Base-by-base conservation (phyloP, 2,329 filamentous ascomycete species). In the Ascocoryne sarcoides region DNA sequence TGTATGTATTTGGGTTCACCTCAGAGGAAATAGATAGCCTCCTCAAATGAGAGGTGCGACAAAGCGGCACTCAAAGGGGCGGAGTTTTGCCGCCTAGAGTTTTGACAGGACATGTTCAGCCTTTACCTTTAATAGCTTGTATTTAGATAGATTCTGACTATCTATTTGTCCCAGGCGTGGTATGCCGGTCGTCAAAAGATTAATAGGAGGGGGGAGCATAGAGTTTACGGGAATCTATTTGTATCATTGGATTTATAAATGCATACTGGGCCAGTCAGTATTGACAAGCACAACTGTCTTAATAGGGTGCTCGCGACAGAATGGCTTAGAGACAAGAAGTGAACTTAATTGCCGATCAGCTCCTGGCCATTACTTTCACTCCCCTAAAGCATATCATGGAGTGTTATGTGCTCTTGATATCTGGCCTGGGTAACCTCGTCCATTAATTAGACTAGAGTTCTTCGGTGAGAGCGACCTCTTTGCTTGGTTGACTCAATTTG, bases 1-100 rank as follows among this genome's bases (percentile, higher is more conserved):
- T 89, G 37, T 82, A 84, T 56, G 60, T 92, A 15, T 77, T 90
- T 55, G 85, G 85, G 0, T 78, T 86, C 45, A 79, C 76, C 0
- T 68, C 68, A 30, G 73, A 81, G 48, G 83, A 88, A 61, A 66
- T 79, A 12, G 7, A 26, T 7, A 12, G 7, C 23, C 12, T 26
- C 7, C 7, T 26, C 12, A 7, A 26, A 26, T 26, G 12, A 26
- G 7, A 12, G 12, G 12, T 26, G 23, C 23, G 7, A 7, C 7
- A 7, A 12, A 12, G 7, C 12, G 7, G 23, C 12, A 12, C 7
- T 26, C 12, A 26, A 7, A 26, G 23, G 23, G 23, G 23, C 12
- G 23, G 12, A 26, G 23, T 26, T 26, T 26, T 26, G 12, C 12
- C 23, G 7, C 23, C 23, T 12, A 26, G 23, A n/a, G n/a, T n/a